These are phyloP conservation scores for Herpetomonas samuelpessoai DNA, from an alignment of 208 protist genomes.

Conservation along the genomic window DNA sequence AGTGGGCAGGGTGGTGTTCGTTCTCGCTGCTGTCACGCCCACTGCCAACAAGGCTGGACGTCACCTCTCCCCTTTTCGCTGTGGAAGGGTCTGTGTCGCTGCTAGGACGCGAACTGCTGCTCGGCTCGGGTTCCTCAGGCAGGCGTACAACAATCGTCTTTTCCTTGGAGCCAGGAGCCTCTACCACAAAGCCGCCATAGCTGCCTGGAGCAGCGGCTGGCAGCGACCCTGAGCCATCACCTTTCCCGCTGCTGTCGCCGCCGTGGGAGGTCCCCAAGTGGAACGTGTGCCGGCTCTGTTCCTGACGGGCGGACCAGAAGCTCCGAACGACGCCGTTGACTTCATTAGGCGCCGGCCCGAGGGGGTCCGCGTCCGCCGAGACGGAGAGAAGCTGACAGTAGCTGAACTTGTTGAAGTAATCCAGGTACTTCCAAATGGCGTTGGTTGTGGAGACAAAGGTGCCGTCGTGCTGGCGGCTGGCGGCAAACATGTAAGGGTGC, in stretches of 20 bases:
- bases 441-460: conserved; percentile 83
- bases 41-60: background rate
- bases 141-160: background rate
- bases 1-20: conserved; percentile 5
- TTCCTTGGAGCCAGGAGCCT: background rate
- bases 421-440: conserved; percentile 73
- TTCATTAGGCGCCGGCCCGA: conserved; percentile 42
- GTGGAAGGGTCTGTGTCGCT: background rate
- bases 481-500: conserved; percentile 16
- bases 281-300: conserved; percentile 3
- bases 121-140: background rate
- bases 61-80: background rate
- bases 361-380: conserved; percentile 60
- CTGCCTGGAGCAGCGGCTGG: background rate
- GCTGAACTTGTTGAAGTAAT: conserved; percentile 65
- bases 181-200: background rate
- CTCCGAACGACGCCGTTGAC: conserved; percentile 45
- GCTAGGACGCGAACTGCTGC: background rate
- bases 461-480: conserved; percentile 66
- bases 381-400: conserved; percentile 49
- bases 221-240: background rate
- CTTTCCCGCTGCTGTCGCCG: background rate
- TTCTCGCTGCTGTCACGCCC: no score
- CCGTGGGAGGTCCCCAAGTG: background rate
- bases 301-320: conserved; percentile 56